Evolutionary conservation across 2,329 filamentous ascomycete genomes (phyloP), one percentile per base, ranked within the genome.

Genomic region (Blastomyces parvus): DNA sequence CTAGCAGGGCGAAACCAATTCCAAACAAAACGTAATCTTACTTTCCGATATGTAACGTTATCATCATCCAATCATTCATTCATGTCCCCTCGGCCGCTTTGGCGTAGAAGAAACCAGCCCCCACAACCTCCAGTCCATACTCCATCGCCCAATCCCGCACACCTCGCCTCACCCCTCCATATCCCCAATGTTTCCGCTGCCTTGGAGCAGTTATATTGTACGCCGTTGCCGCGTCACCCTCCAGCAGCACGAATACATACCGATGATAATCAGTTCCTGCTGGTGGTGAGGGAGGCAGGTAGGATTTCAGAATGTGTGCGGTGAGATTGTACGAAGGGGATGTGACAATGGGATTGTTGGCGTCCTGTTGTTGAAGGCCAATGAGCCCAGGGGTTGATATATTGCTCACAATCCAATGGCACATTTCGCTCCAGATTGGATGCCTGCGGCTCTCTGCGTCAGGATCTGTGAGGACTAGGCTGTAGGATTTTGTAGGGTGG

Each of bases 381-480:
- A 19, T 1, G 3, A 44, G 22, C 40, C 50, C 38, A 14, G 63
- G 60, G 25, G 25, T 62, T 8, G 63, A 50, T 56, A 73, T 59
- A 50, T 71, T 71, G 36, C 67, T 69, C 1, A 72, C 67, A 66
- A 77, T 72, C 82, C 82, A 85, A 69, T 85, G 83, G 68, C 82
- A 85, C 73, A 85, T 80, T 65, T 86, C 80, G 25, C 76, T 77
- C 82, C 81, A 84, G 62, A 82, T 75, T 1, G 83, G 82, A 64
- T 85, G 71, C 1, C 80, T 72, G 53, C 79, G 78, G 9, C 78
- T 81, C 2, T 81, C 82, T n/a, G 83, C 83, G 70, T 86, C 83
- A 0, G 83, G 83, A 68, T 86, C 83, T 1, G 83, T 84, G 3
- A 85, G 73, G 13, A 79, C 77, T 60, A 85, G 65, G 3, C 79